A percentile compares a stretch with the other conserved stretches of the same genome.
Evolutionary conservation across 2,329 filamentous ascomycete species (phyloP).

Genomic region (Ceratocystis alfenasii): DNA sequence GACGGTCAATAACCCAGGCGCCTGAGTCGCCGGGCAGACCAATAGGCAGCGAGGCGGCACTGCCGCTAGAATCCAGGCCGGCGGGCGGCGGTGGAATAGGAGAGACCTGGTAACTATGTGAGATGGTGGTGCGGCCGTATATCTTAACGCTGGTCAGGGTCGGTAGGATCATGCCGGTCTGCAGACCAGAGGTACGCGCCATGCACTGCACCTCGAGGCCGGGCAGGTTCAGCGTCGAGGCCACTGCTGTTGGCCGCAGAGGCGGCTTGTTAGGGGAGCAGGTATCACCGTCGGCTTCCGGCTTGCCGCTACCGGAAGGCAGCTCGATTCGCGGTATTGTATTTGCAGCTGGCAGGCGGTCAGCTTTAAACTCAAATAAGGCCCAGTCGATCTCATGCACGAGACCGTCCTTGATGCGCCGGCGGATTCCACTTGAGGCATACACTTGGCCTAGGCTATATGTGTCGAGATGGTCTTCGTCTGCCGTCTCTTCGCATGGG

Average conservation of each 20-base stretch:
- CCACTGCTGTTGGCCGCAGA: conserved; percentile 47
- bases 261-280: conserved; percentile 28
- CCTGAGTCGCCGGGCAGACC: conserved; percentile 80
- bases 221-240: conserved; percentile 49
- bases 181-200: conserved; percentile 73
- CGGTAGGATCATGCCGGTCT: conserved; percentile 64
- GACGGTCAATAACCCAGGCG: conserved; percentile 80
- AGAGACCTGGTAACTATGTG: conserved; percentile 52
- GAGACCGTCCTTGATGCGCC: conserved; percentile 57
- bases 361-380: conserved; percentile 64
- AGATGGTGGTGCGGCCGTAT: conserved; percentile 69
- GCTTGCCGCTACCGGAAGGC: conserved; percentile 21
- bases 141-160: conserved; percentile 78
- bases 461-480: conserved; percentile 71
- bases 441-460: conserved; percentile 74
- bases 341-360: conserved; percentile 61
- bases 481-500: conserved; percentile 48
- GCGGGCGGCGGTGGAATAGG: conserved; percentile 20
- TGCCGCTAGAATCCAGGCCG: not conserved
- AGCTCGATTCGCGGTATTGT: conserved; percentile 40
- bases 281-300: conserved; percentile 13
- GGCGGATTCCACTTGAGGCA: conserved; percentile 78
- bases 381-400: conserved; percentile 95
- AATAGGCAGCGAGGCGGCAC: conserved; percentile 31
- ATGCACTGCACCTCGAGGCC: conserved; percentile 75